A percentile compares a stretch with the other conserved stretches of the same genome.
These are phyloP conservation scores for Kwoniella sp. DNA, from an alignment of 768 basidiomycete genomes.

Conservation along the genomic window DNA sequence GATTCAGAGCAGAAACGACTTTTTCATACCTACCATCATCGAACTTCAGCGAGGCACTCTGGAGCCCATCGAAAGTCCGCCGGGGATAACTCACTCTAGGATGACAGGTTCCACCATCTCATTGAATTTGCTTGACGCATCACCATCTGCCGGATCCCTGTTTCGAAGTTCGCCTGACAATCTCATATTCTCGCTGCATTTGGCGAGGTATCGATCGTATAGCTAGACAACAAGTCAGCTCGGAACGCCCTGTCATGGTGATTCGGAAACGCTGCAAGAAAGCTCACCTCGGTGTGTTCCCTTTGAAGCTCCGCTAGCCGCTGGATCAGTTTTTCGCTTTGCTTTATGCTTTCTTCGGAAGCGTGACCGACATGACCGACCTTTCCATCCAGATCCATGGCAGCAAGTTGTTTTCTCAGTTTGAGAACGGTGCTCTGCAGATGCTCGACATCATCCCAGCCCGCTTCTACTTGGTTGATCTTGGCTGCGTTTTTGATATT, in stretches of 20 bases:
- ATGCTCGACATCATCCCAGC: constrained; percentile 99
- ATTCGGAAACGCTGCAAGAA: background rate
- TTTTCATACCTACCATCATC: constrained; percentile 81
- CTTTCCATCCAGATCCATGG: constrained; percentile 69
- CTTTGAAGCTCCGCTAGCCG: constrained; percentile 82
- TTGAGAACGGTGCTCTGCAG: constrained; percentile 82
- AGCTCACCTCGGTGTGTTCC: constrained; percentile 78
- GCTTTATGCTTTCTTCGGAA: constrained; percentile 60
- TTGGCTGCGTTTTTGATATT: constrained; percentile 96
- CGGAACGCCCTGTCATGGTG: background rate
- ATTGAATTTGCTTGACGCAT: constrained; percentile 53
- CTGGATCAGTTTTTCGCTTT: constrained; percentile 73
- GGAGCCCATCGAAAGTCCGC: background rate
- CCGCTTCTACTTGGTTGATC: constrained; percentile 91
- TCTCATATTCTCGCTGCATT: constrained; percentile 48
- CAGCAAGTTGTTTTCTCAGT: constrained; percentile 82
- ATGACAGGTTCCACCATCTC: constrained; percentile 86
- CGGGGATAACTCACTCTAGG: constrained; percentile 24
- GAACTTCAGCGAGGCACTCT: background rate
- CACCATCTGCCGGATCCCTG: constrained; percentile 35
- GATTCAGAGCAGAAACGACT: constrained; percentile 87
- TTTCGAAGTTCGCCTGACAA: constrained; percentile 44
- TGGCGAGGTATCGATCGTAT: constrained; percentile 43
- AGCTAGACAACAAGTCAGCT: constrained; percentile 26
- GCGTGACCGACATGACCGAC: background rate